Evolutionary conservation across 768 basidiomycete species (phyloP), one percentile per base, ranked within the genome.

Genomic region (Hericium erinaceus): DNA sequence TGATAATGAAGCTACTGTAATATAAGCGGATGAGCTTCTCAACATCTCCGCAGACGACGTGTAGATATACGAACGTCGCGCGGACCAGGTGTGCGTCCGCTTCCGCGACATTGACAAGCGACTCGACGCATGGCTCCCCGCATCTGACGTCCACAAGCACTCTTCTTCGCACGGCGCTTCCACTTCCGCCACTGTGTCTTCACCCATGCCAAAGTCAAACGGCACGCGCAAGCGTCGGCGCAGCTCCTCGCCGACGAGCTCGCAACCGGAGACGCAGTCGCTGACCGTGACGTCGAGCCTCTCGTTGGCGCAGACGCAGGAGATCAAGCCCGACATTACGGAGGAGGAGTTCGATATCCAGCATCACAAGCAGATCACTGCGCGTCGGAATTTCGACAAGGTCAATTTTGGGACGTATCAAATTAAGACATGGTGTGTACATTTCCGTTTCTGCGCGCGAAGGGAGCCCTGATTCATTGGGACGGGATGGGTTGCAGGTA

Each of bases 341-440:
- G 85, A 86, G 66, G 85, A 88, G 59, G 87, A 88, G 58, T 81
- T 77, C 65, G 86, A 88, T 64, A 71, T 86, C 26, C 75, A 82
- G 58, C 82, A 82, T 56, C 84, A 87, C 66, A 83, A 81, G 66
- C 77, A 82, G 67, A 78, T 83, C 60, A 81, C 80, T 22, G 78
- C 82, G 4, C 81, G 84, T 64, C 78, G 89, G 59, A 97, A 95
- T 68, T 92, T 94, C 66, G 91, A 93, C 59, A 83, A 81, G 65
- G 90, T 95, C 61, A 80, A 84, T 64, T 92, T 93, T 70, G 91
- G 90, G 48, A 76, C 83, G 26, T 94, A 87, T 82, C 79, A 87
- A 68, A 89, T 97, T 65, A 87, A 84, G 68, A 92, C 92, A 9
- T 95, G 93, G 93, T 92, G 63, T 63, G 84, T 75, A 51, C 26